Evolutionary conservation across 768 basidiomycete genomes (phyloP), one percentile per base, ranked within the genome.

Genomic region (Lyophyllum semitale): DNA sequence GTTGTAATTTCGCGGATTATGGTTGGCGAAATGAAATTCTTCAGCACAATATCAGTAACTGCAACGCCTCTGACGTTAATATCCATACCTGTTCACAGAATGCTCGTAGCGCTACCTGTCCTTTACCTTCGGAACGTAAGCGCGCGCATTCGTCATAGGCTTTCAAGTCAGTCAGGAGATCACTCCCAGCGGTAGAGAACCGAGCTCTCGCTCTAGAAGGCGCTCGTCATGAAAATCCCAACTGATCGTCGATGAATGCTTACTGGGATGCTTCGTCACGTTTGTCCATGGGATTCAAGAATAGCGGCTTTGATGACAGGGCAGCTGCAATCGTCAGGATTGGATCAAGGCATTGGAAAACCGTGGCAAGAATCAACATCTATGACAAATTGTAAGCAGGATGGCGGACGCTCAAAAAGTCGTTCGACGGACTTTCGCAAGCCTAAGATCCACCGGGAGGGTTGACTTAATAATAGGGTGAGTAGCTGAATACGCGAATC

Each of bases 281-380:
- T 66, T 88, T 88, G 26, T 95, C 93, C 68, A 89, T 77, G 0
- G 94, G 92, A 57, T 72, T 91, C 12, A 84, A 60, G 71, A 97
- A 98, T 45, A 98, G 70, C 0, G 95, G 88, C 64, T 95, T 98
- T 4, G 89, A 90, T 2, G 94, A 95, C 32, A 98, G 71, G 55
- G 84, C 77, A 17, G 94, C 93, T 0, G 87, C 89, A 30, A 95
- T 82, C 1, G 91, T 93, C 27, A 95, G 76, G 12, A 92, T 77
- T 2, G 93, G 91, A 51, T 84, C 86, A 8, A 96, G 72, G 61
- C 93, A 95, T 60, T 82, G 82, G 74, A 98, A 95, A 43, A 95
- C 81, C 5, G 87, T 82, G 0, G 84, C 93, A 0, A 97, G 76
- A 7, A 97, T 82, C 22, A 98, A 82, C 90, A 98, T 95, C 90